phyloP scores from a whole-genome alignment of 257 asterid species.

The Solanum medicagineum region DNA sequence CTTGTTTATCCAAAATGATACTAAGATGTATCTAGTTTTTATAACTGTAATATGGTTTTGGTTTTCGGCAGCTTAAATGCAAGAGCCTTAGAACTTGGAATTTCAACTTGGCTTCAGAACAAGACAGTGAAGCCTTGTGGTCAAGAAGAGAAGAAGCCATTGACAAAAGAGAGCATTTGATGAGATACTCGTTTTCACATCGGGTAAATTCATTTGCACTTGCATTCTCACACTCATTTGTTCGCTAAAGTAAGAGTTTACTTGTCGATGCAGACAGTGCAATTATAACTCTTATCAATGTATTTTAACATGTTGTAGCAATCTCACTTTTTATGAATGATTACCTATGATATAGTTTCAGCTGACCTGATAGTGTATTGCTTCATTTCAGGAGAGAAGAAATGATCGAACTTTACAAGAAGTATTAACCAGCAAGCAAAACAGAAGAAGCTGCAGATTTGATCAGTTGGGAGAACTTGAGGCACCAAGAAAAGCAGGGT shows the following conservation, averaged over 20 bases:
- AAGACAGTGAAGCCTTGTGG: conserved; percentile 41
- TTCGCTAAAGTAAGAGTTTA: background rate
- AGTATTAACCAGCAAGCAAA: conserved; percentile 22
- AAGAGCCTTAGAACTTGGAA: conserved; percentile 44
- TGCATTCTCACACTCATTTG: background rate
- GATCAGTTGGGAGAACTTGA: conserved; percentile 23
- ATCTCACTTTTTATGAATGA: background rate
- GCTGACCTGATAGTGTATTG: background rate
- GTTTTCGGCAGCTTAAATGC: conserved; percentile 30
- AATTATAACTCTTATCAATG: background rate
- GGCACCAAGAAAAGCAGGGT: conserved; percentile 13
- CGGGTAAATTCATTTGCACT: conserved; percentile 29
- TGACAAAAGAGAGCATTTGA: conserved; percentile 56
- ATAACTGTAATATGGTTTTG: background rate
- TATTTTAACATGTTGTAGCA: background rate
- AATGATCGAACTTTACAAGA: conserved; percentile 33
- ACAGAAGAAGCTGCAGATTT: conserved; percentile 25
- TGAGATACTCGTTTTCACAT: conserved; percentile 61
- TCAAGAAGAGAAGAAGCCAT: conserved; percentile 46
- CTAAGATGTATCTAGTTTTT: background rate
- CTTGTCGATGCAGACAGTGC: background rate
- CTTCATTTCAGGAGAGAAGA: conserved; percentile 40
- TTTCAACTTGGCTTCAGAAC: conserved; percentile 33
- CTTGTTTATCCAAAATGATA: background rate
- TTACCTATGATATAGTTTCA: background rate